A percentile compares a stretch with the other conserved stretches of the same genome.
Evolutionary conservation across 345 rosid species (phyloP).

Genomic region (Tarenaya hassleriana): DNA sequence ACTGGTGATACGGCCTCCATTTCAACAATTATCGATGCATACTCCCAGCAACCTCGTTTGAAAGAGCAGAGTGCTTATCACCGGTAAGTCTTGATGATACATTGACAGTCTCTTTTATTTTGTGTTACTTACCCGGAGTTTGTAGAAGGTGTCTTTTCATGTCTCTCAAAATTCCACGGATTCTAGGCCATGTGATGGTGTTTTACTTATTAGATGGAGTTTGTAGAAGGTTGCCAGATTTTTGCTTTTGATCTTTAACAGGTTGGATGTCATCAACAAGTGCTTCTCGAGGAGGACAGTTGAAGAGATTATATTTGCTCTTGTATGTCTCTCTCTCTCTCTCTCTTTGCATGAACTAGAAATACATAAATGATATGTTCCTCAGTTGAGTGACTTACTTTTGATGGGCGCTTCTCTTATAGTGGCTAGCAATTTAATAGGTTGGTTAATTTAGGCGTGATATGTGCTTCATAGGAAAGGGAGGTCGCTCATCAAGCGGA

Average conservation of each 20-base stretch:
- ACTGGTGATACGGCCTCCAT: constrained; percentile 42
- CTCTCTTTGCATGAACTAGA: constrained; percentile 1
- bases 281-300: constrained; percentile 71
- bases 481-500: constrained; percentile 37
- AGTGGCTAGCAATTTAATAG: background rate
- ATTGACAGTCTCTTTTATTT: background rate
- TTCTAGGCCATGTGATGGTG: constrained; percentile 6
- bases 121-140: constrained; percentile 3
- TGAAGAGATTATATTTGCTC: constrained; percentile 77
- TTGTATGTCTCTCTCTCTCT: constrained; percentile 40
- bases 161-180: background rate
- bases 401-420: constrained; percentile 12
- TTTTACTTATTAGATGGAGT: background rate
- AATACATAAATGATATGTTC: background rate
- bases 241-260: constrained; percentile 26
- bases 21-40: constrained; percentile 51
- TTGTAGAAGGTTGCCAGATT: background rate
- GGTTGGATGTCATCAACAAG: constrained; percentile 65
- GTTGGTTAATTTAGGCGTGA: constrained; percentile 9
- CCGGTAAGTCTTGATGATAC: constrained; percentile 36
- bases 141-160: background rate
- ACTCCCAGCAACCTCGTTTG: constrained; percentile 45
- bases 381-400: constrained; percentile 3
- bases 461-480: constrained; percentile 42
- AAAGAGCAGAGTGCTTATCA: constrained; percentile 57